Conservation (phyloP, 495 filamentous ascomycete species). For the Neurospora africana region DNA sequence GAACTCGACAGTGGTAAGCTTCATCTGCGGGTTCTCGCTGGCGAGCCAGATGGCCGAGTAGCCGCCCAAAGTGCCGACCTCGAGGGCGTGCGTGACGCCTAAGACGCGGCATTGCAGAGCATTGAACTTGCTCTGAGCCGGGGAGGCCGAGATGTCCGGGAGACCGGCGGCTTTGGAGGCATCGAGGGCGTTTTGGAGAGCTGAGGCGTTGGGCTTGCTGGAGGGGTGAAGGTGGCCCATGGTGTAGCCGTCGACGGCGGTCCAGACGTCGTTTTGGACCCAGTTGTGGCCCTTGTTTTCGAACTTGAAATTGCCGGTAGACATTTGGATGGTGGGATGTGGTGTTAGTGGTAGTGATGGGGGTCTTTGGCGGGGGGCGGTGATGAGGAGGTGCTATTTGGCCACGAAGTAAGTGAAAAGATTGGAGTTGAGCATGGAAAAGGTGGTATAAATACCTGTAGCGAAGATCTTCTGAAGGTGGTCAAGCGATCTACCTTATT, state of each 20-base stretch:
- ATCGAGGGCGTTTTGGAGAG: slow-evolving; percentile 10
- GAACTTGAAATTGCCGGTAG: not conserved
- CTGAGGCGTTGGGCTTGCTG: slow-evolving; percentile 8
- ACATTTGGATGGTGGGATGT: not conserved
- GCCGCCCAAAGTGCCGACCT: slow-evolving; percentile 43
- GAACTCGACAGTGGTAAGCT: slow-evolving; percentile 39
- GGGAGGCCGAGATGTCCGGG: slow-evolving; percentile 29
- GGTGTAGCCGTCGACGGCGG: slow-evolving; percentile 14
- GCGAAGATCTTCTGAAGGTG: not conserved
- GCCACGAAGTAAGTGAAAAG: not conserved
- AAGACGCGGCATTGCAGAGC: slow-evolving; percentile 28
- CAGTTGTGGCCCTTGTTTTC: not conserved
- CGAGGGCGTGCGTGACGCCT: slow-evolving; percentile 33
- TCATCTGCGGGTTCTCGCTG: slow-evolving; percentile 18
- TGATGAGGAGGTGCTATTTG: not conserved
- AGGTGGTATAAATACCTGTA: not conserved
- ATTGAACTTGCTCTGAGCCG: slow-evolving; percentile 32
- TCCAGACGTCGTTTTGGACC: slow-evolving; percentile 6
- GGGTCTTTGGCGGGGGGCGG: too few relatives aligned
- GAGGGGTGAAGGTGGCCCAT: slow-evolving; percentile 11
- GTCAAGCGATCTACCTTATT: not conserved
- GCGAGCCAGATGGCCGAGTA: slow-evolving; percentile 45
- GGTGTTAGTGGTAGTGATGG: not conserved
- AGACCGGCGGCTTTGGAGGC: slow-evolving; percentile 16
- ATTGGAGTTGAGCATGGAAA: not conserved